Evolutionary conservation across 306 rosid genomes (phyloP).

Genomic region (Fagus sylvatica): DNA sequence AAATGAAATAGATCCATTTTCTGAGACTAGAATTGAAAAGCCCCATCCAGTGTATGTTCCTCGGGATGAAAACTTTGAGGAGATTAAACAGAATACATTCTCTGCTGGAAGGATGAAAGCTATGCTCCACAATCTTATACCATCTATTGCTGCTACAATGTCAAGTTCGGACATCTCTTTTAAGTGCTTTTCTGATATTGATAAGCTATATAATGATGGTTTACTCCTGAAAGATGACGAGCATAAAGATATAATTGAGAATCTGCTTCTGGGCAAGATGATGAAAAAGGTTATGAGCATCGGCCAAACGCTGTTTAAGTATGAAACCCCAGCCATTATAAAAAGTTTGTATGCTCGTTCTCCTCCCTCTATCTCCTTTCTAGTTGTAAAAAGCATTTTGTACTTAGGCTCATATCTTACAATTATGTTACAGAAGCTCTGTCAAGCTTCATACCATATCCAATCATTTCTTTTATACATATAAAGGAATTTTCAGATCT

Average conservation of each 20-base stretch:
- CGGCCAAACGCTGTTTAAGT: slow-evolving; percentile 62
- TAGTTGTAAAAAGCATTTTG: not conserved
- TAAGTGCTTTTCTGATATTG: slow-evolving; percentile 83
- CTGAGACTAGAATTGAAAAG: slow-evolving; percentile 88
- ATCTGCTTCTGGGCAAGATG: slow-evolving; percentile 41
- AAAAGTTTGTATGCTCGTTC: slow-evolving; percentile 45
- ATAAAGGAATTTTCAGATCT: not conserved
- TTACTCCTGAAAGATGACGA: slow-evolving; percentile 65
- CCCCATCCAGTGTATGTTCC: slow-evolving; percentile 98
- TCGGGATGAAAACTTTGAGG: slow-evolving; percentile 89
- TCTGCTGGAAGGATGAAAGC: slow-evolving; percentile 90
- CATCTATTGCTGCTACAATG: slow-evolving; percentile 67
- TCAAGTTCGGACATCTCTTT: slow-evolving; percentile 84
- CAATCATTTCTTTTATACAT: not conserved
- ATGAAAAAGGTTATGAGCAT: slow-evolving; percentile 61
- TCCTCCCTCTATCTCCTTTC: not conserved
- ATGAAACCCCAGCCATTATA: slow-evolving; percentile 75
- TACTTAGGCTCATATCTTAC: slow-evolving; percentile 13
- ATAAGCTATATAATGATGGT: slow-evolving; percentile 80
- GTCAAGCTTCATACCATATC: slow-evolving; percentile 6
- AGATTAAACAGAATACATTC: slow-evolving; percentile 80
- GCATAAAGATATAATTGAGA: slow-evolving; percentile 26
- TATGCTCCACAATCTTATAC: slow-evolving; percentile 86
- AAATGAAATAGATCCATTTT: slow-evolving; percentile 53
- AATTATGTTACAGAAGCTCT: not conserved